Percentiles rank a stretch among this genome's conserved stretches.
These are phyloP conservation scores for Conoideocrella luteorostrata DNA, from an alignment of 2,329 filamentous ascomycete genomes.

Conservation along the genomic window DNA sequence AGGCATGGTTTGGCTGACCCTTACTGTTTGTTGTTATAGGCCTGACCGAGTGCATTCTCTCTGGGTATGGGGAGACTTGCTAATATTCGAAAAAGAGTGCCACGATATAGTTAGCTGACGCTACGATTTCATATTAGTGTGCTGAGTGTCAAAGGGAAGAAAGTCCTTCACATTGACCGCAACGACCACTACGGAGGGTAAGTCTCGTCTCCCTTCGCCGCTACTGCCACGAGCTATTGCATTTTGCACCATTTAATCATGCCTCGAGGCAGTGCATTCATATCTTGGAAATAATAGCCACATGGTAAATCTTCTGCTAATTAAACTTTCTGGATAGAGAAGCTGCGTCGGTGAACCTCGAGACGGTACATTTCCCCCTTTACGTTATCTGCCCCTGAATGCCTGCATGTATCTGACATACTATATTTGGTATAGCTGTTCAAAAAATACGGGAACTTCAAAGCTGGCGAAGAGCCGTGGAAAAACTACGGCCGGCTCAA, in stretches of 20 bases:
- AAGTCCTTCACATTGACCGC: conserved; percentile 97
- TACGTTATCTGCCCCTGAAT: conserved; percentile 10
- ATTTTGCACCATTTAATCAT: too few relatives aligned
- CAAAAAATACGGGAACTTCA: conserved; percentile 88
- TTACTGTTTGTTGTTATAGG: conserved; percentile 44
- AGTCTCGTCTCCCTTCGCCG: conserved; percentile 24
- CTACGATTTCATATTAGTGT: conserved; percentile 45
- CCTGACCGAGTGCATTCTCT: conserved; percentile 97
- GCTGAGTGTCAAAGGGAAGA: conserved; percentile 96
- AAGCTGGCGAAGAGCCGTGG: conserved; percentile 81
- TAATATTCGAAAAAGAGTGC: not conserved
- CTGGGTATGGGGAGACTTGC: conserved; percentile 59
- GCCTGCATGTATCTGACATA: conserved; percentile 13
- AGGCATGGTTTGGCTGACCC: conserved; percentile 13
- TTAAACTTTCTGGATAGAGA: conserved; percentile 47
- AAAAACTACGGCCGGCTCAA: conserved; percentile 94
- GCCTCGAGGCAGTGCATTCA: too few relatives aligned
- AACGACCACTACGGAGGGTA: conserved; percentile 98
- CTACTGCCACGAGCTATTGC: not conserved
- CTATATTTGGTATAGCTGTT: conserved; percentile 59
- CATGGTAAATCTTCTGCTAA: too few relatives aligned
- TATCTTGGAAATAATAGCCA: too few relatives aligned
- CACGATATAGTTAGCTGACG: conserved; percentile 26
- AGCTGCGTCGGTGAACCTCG: conserved; percentile 93
- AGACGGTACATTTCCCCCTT: conserved; percentile 57